These are phyloP conservation scores for Xerocomus amazonicus DNA, from an alignment of 1,284 basidiomycete genomes.

Conservation along the genomic window DNA sequence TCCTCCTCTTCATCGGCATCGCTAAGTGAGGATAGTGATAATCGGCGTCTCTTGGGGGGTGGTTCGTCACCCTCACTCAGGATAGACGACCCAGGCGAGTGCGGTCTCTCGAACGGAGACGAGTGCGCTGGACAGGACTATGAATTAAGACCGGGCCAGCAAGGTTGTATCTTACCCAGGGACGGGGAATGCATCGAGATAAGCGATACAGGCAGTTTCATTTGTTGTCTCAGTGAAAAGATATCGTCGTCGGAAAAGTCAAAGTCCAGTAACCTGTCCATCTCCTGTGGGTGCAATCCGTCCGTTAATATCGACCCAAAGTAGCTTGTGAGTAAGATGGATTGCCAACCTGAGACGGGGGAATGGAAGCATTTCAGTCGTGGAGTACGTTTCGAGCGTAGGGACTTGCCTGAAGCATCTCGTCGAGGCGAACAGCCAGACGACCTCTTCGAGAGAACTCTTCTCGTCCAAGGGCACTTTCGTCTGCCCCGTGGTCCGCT, in stretches of 20 bases:
- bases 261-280: slow-evolving; percentile 73
- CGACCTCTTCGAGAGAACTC: slow-evolving; percentile 71
- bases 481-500: slow-evolving; percentile 67
- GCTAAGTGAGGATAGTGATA: slow-evolving; percentile 47
- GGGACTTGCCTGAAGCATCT: slow-evolving; percentile 70
- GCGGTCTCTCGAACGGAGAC: slow-evolving; percentile 34
- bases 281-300: slow-evolving; percentile 50
- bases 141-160: slow-evolving; percentile 23
- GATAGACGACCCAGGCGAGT: slow-evolving; percentile 57
- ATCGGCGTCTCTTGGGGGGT: slow-evolving; percentile 48
- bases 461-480: slow-evolving; percentile 47
- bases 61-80: slow-evolving; percentile 52
- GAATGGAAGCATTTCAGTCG: slow-evolving; percentile 16
- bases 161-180: slow-evolving; percentile 19
- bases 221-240: slow-evolving; percentile 68
- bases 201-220: slow-evolving; percentile 50
- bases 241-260: slow-evolving; percentile 70
- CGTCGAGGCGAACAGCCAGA: slow-evolving; percentile 81
- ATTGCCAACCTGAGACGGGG: slow-evolving; percentile 24
- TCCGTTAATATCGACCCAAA: slow-evolving; percentile 18
- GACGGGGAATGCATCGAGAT: slow-evolving; percentile 40
- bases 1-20: slow-evolving; percentile 42
- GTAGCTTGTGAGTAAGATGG: slow-evolving; percentile 8
- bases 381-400: neutral
- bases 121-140: slow-evolving; percentile 29